Percentiles rank a stretch among this genome's conserved stretches.
Evolutionary conservation across 768 basidiomycete genomes (phyloP).

Genomic region (Boletellus sp.): DNA sequence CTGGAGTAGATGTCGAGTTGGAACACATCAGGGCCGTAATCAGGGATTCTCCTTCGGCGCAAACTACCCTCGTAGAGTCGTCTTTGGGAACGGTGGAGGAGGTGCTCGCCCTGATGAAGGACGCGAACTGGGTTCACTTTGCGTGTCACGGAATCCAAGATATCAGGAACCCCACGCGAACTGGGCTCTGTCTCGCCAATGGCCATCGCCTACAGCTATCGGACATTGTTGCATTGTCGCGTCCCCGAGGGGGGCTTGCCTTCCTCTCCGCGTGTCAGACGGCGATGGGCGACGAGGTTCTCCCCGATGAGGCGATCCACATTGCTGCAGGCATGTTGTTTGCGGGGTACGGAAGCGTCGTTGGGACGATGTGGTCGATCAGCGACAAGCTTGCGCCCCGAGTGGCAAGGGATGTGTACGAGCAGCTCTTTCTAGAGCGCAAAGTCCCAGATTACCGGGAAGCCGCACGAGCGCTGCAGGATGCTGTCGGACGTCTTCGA

Average conservation of each 20-base stretch:
- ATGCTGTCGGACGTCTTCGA: constrained; percentile 6
- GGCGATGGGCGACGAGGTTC: constrained; percentile 33
- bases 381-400: constrained; percentile 35
- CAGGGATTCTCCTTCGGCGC: background rate
- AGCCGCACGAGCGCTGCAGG: background rate
- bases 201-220: background rate
- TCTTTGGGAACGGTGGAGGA: constrained; percentile 2
- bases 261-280: constrained; percentile 48
- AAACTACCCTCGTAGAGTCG: background rate
- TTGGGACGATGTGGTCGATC: constrained; percentile 45
- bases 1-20: constrained; percentile 14
- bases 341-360: constrained; percentile 30
- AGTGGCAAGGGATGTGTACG: constrained; percentile 33
- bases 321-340: constrained; percentile 40
- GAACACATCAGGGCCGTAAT: constrained; percentile 14
- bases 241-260: constrained; percentile 29
- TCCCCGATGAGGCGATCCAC: constrained; percentile 34
- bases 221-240: constrained; percentile 3
- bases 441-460: background rate
- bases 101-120: background rate
- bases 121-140: constrained; percentile 23
- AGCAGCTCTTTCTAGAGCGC: background rate
- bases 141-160: constrained; percentile 32
- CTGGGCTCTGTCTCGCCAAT: constrained; percentile 18
- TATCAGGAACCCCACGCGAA: constrained; percentile 15